Evolutionary conservation across 306 rosid species (phyloP), one percentile per base, ranked within the genome.

Genomic region (Luffa aegyptiaca): DNA sequence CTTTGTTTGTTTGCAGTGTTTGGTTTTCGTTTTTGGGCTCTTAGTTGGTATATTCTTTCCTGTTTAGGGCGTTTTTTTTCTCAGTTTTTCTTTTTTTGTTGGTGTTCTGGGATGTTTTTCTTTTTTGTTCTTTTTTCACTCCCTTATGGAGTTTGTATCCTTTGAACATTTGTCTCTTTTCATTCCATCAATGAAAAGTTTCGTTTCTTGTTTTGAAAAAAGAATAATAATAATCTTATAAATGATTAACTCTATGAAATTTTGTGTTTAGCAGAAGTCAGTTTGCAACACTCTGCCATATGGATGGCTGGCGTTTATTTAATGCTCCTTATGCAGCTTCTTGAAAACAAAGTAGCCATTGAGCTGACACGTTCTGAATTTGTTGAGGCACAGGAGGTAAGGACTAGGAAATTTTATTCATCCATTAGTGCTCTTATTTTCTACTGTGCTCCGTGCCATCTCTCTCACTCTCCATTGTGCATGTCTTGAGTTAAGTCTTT

Each of bases 271-370:
- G 78, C 97, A 95, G 98, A 95, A 86, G 97, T 89, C 82, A 91
- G 92, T 87, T 88, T 95, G 90, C 95, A 90, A 75, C 98, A 91
- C 86, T 91, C 97, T 72, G 93, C 97, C 79, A 95, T 92, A 86
- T 92, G 95, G 97, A 95, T 91, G 97, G 96, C 97, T 80, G 97
- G 97, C 66, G 97, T 95, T 83, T 95, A 95, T 89, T 86, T 95
- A 62, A 95, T 88, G 96, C 85, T 95, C 76, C 87, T 92, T 35
- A 90, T 95, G 95, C 98, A 95, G 82, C 90, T 95, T 88, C 95
- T 92, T 80, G 98, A 95, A 88, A 95, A 95, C 87, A 95, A 92
- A 90, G 98, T 92, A 82, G 97, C 95, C 56, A 82, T 95, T 80
- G 98, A 92, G 80, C 88, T 95, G 84, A 95, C 98, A 11, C 90